Evolutionary conservation across 225 moss, liverwort and hornwort genomes (phyloP).

Genomic region (Straminergon stramineum): DNA sequence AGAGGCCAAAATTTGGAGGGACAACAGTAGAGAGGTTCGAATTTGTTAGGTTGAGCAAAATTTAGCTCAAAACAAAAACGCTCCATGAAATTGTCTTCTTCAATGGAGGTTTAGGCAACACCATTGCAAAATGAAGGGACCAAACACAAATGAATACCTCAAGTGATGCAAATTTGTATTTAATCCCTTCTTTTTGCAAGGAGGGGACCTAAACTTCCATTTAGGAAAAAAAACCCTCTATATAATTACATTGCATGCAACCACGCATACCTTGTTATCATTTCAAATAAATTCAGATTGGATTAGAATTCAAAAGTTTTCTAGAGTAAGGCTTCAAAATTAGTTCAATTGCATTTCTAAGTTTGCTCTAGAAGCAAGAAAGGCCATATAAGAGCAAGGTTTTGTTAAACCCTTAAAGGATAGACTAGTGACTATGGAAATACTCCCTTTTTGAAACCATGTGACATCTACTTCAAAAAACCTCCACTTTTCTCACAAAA

Average conservation of each 20-base stretch:
- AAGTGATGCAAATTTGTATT: neutral
- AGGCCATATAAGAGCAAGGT: neutral
- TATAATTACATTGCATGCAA: too few species aligned
- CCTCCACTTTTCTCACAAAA: too few species aligned
- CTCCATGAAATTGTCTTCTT: neutral
- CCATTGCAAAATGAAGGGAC: neutral
- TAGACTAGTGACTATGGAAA: too few species aligned
- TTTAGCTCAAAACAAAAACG: too few species aligned
- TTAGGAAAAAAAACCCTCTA: neutral
- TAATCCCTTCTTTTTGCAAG: neutral
- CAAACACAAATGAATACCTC: neutral
- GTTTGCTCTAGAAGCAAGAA: neutral
- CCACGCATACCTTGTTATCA: neutral
- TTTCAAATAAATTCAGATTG: neutral
- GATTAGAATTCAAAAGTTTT: neutral
- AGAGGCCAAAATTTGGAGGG: too few species aligned
- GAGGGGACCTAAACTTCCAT: too few species aligned
- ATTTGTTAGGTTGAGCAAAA: too few species aligned
- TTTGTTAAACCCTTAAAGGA: too few species aligned
- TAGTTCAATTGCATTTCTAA: neutral
- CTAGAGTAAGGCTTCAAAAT: neutral
- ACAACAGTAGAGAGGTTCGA: too few species aligned
- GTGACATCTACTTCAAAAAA: too few species aligned
- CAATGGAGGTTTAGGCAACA: neutral
- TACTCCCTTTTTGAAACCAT: too few species aligned